These are phyloP conservation scores for Metschnikowia proteae DNA, from an alignment of 805 yeast genomes.

Conservation along the genomic window DNA sequence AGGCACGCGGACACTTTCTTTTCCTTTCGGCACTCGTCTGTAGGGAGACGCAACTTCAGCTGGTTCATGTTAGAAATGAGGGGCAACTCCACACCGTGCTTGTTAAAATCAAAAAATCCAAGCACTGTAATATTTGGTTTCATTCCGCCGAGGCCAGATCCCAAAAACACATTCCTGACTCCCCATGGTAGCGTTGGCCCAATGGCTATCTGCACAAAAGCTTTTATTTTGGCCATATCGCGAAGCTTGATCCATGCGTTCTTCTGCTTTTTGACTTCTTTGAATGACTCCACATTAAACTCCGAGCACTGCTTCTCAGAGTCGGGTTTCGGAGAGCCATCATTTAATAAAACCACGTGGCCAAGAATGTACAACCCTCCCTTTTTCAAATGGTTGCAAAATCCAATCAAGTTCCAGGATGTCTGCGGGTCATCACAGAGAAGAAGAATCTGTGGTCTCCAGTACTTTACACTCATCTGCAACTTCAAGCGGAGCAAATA, in stretches of 20 bases:
- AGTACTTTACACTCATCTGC: constrained; percentile 88
- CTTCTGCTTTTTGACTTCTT: constrained; percentile 68
- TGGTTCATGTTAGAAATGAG: constrained; percentile 16
- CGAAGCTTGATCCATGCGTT: constrained; percentile 82
- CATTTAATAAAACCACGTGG: constrained; percentile 73
- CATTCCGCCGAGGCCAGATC: constrained; percentile 99
- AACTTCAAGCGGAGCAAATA: constrained; percentile 77
- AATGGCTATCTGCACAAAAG: constrained; percentile 88
- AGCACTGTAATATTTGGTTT: constrained; percentile 90
- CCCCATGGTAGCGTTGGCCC: constrained; percentile 94
- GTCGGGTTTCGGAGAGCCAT: constrained; percentile 18
- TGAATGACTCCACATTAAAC: constrained; percentile 44
- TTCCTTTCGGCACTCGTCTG: constrained; percentile 75
- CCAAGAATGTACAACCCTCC: constrained; percentile 93
- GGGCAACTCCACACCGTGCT: constrained; percentile 36
- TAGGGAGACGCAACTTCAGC: constrained; percentile 48
- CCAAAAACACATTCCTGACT: constrained; percentile 83
- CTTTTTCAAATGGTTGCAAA: constrained; percentile 91
- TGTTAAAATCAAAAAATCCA: constrained; percentile 74
- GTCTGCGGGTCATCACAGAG: constrained; percentile 90
- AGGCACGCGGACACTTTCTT: constrained; percentile 64
- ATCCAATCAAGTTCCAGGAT: constrained; percentile 85
- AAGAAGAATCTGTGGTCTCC: constrained; percentile 94
- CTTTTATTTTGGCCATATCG: constrained; percentile 75
- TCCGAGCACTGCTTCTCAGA: constrained; percentile 18